Percentiles rank a stretch among this genome's conserved stretches.
phyloP scores from a whole-genome alignment of 352 stramenopile species.

The Thraustochytrium striatum region DNA sequence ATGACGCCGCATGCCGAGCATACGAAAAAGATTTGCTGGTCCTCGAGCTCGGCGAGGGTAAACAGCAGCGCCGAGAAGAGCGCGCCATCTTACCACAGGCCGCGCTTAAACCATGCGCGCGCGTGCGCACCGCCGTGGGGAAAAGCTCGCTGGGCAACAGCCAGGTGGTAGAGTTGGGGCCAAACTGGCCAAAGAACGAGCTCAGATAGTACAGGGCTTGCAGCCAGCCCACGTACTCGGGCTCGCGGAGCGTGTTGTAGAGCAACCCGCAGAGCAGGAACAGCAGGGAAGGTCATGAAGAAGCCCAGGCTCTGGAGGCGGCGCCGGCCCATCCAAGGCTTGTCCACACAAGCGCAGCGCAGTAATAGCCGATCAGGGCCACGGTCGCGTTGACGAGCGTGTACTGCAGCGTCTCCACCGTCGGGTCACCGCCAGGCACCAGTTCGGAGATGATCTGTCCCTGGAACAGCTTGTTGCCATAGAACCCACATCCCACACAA shows the following conservation, averaged over 20 bases:
- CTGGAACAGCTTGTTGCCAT: slow-evolving; percentile 68
- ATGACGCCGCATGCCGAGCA: not conserved
- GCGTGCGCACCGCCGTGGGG: slow-evolving; percentile 27
- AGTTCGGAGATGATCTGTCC: slow-evolving; percentile 60
- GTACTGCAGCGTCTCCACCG: slow-evolving; percentile 54
- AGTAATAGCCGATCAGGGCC: slow-evolving; percentile 64
- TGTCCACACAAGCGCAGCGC: slow-evolving; percentile 59
- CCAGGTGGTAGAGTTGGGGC: slow-evolving; percentile 57
- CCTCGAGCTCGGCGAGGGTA: not conserved
- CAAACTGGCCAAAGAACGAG: slow-evolving; percentile 64
- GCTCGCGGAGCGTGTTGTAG: slow-evolving; percentile 55
- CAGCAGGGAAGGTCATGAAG: slow-evolving; percentile 59
- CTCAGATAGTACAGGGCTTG: slow-evolving; percentile 61
- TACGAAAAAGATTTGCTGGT: slow-evolving; percentile 2
- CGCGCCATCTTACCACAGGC: slow-evolving; percentile 26
- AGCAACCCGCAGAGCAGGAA: slow-evolving; percentile 61
- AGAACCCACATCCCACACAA: slow-evolving; percentile 65
- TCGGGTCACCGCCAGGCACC: slow-evolving; percentile 54
- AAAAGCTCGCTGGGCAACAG: slow-evolving; percentile 41
- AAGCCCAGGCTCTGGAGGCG: slow-evolving; percentile 61
- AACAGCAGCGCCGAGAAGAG: slow-evolving; percentile 19
- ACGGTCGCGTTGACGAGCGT: slow-evolving; percentile 62
- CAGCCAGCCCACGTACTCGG: slow-evolving; percentile 50
- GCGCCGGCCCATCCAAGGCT: slow-evolving; percentile 57
- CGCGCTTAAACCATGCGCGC: slow-evolving; percentile 15